Evolutionary conservation across 805 yeast species (phyloP), one percentile per base, ranked within the genome.

Genomic region (Ogataea kodamae): DNA sequence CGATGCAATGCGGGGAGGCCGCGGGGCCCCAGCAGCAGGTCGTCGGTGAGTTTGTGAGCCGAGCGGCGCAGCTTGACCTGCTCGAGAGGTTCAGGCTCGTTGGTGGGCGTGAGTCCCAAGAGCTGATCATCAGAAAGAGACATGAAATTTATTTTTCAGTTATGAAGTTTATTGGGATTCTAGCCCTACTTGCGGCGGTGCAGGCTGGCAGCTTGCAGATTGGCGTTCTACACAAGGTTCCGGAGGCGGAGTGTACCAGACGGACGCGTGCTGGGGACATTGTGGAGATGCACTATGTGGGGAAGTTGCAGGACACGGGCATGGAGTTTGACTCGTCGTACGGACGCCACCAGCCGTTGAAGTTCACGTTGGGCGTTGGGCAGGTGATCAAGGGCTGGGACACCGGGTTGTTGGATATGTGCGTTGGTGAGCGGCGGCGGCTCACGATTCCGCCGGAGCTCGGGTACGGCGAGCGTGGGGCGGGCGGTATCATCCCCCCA

Each of bases 361-460:
- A 68, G 25, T 88, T 88, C 60, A 61, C 61, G n/a, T 62, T 89
- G 34, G 97, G 96, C 25, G 57, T 61, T 16, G 89, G 94, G 5
- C 80, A 74, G 50, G 96, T 88, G 19, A 88, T 88, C 53, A 54
- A 68, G 40, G 96, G 97, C 39, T 88, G 96, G 96, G 97, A 88
- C 44, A 76, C 80, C 60, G 96, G 96, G 25, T 63, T 87, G 31
- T 48, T 67, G 22, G 78, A 81, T 20, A 84, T 84, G 94, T 88
- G 97, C 61, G 66, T 85, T 57, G 96, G 96, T 28, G 96, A 88
- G 59, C 69, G 79, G 64, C 74, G 96, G 55, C 79, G 72, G 47
- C 67, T 88, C 48, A 73, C 76, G 18, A 85, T 89, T 54, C 96
- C 96, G 28, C 72, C 94, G 5, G 68, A 71, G 19, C 59, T 86